These are phyloP conservation scores for Tetrapisispora arboricola DNA, from an alignment of 805 yeast species.

Conservation along the genomic window DNA sequence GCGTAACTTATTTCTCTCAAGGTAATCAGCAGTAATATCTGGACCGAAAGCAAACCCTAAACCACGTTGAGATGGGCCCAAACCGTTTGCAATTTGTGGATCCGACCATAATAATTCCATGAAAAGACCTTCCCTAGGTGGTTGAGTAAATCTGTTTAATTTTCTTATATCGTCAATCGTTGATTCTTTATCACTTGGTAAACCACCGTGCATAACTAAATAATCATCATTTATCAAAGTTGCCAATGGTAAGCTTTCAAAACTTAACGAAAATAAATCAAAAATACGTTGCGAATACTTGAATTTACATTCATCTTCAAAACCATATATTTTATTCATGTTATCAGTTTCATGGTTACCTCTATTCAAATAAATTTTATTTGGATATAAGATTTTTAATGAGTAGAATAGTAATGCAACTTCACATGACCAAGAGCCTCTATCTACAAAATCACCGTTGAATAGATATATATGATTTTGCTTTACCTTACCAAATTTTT, in stretches of 20 bases:
- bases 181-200: slow-evolving; percentile 68
- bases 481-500: slow-evolving; percentile 60
- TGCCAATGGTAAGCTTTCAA: slow-evolving; percentile 78
- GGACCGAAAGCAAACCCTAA: slow-evolving; percentile 96
- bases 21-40: slow-evolving; percentile 75
- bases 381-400: slow-evolving; percentile 68
- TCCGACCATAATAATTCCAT: slow-evolving; percentile 98
- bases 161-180: slow-evolving; percentile 64
- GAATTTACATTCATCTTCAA: slow-evolving; percentile 88
- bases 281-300: slow-evolving; percentile 77
- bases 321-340: slow-evolving; percentile 95
- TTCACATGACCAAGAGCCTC: slow-evolving; percentile 98
- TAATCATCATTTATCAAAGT: slow-evolving; percentile 69
- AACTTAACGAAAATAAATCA: slow-evolving; percentile 75
- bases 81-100: slow-evolving; percentile 71
- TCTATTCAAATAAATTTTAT: slow-evolving; percentile 63
- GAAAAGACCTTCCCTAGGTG: slow-evolving; percentile 83
- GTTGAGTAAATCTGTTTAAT: slow-evolving; percentile 69
- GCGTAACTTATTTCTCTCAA: slow-evolving; percentile 57
- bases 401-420: slow-evolving; percentile 75
- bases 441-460: slow-evolving; percentile 95
- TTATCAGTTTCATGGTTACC: slow-evolving; percentile 96
- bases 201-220: slow-evolving; percentile 91
- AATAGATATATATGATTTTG: slow-evolving; percentile 62
- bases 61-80: slow-evolving; percentile 87